A percentile compares a stretch with the other conserved stretches of the same genome.
phyloP scores from a whole-genome alignment of 257 asterid species.

The Solanum pinnatisectum region DNA sequence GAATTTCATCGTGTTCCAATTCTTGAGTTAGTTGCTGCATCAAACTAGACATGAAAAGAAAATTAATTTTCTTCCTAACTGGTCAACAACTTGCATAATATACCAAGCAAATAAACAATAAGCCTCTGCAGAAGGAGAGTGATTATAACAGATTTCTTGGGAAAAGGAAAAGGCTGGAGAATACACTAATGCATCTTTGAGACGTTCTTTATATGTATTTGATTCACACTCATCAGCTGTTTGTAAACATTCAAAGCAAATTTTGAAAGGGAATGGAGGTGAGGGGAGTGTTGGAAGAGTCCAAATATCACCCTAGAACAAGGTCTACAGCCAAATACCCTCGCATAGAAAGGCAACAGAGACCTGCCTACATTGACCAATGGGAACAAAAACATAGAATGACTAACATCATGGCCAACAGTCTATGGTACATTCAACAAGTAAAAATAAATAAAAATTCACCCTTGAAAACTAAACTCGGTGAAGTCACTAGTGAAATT shows the following conservation, averaged over 20 bases:
- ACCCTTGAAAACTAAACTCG: neutral
- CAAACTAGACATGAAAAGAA: conserved; percentile 39
- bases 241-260: neutral
- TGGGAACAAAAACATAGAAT: neutral
- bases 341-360: neutral
- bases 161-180: neutral
- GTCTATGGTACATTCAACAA: neutral
- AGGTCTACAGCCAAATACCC: neutral
- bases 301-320: neutral
- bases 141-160: neutral
- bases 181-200: neutral
- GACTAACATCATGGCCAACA: neutral
- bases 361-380: neutral
- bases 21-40: conserved; percentile 92
- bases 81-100: neutral
- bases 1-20: conserved; percentile 71
- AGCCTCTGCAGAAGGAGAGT: neutral
- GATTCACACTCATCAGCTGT: neutral
- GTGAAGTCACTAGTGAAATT: neutral
- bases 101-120: neutral
- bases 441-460: neutral
- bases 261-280: neutral
- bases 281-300: too few species aligned
- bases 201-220: neutral
- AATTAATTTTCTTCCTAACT: neutral